Base-by-base conservation (phyloP, 2,329 filamentous ascomycete species). In the Dothideomycetes sp. region DNA sequence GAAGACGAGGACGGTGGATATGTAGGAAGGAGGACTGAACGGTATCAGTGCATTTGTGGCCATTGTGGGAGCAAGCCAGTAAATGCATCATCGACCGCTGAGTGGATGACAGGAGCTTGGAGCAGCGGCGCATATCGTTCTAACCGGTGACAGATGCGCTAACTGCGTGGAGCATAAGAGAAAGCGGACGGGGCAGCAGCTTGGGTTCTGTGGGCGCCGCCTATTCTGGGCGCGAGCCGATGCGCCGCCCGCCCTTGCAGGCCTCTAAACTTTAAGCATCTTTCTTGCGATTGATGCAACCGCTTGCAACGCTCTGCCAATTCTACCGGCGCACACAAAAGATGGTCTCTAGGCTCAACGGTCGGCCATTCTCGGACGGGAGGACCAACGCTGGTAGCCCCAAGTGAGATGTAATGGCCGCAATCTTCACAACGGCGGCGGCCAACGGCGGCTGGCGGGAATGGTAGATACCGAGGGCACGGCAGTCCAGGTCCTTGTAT, bases 41-140 rank as follows among this genome's bases (percentile, higher is more conserved):
- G 34, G 39, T 41, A 41, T 37, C 39, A 37, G 30, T 41, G 39
- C 39, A 41, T 40, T 36, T 40, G 38, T 35, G 35, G 38, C 38
- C 38, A 40, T 41, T 41, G 39, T 27, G 22, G 22, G 30, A 41
- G 39, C 39, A 27, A 27, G 22, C 22, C 22, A 27, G 22, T 27
- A 27, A 27, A 27, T 27, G 39, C 39, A 41, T 41, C 39, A 41
- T 41, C 39, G 39, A 16, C 39, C 34, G 39, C 39, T 41, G 29
- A 41, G 39, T 41, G 39, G 34, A 37, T 41, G 39, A 41, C 29
- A 30, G 34, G 34, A 41, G 39, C 39, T 41, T 41, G 39, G 34
- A 41, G 39, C 39, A 40, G 37, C 37, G 34, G 31, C 38, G 33
- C 38, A 41, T 35, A 41, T 41, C 39, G 39, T 36, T 41, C 39